Conservation (phyloP, 495 filamentous ascomycete genomes). For the Penicillium odoratum region DNA sequence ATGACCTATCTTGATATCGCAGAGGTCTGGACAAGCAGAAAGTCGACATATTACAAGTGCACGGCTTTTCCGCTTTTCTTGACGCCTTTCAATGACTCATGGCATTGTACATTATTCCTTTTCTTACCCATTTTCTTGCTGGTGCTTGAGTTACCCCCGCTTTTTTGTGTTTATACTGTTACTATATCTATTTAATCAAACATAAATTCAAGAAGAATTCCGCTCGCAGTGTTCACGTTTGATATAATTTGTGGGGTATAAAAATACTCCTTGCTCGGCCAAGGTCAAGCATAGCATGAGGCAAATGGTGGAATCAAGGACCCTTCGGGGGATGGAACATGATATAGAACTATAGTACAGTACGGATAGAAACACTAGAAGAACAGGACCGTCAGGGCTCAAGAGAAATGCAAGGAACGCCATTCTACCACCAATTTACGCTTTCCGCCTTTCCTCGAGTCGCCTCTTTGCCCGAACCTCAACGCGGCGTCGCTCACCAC, state of each 20-base stretch:
- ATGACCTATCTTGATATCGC: slow-evolving; percentile 17
- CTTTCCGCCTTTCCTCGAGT: slow-evolving; percentile 49
- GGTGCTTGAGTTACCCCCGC: not conserved
- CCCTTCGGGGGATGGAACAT: not conserved
- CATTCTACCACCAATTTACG: slow-evolving; percentile 14
- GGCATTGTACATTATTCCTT: slow-evolving; percentile 28
- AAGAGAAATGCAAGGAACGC: slow-evolving; percentile 26
- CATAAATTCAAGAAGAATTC: not conserved
- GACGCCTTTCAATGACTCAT: slow-evolving; percentile 17
- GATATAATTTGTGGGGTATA: not conserved
- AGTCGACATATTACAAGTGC: not conserved
- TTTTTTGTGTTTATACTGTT: slow-evolving; percentile 14
- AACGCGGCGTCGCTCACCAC: slow-evolving; percentile 85
- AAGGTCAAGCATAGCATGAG: not conserved
- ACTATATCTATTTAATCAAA: slow-evolving; percentile 22
- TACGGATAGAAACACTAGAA: slow-evolving; percentile 15
- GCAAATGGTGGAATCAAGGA: not conserved
- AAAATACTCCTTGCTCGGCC: not conserved
- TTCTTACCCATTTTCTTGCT: slow-evolving; percentile 2
- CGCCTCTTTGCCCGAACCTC: slow-evolving; percentile 75
- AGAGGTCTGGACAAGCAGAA: not conserved
- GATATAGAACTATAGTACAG: slow-evolving; percentile 26
- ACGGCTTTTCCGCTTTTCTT: not conserved
- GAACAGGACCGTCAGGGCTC: slow-evolving; percentile 15
- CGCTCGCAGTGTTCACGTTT: not conserved